These are phyloP conservation scores for Pythium phragmitis DNA, from an alignment of 352 stramenopile genomes.

Conservation along the genomic window DNA sequence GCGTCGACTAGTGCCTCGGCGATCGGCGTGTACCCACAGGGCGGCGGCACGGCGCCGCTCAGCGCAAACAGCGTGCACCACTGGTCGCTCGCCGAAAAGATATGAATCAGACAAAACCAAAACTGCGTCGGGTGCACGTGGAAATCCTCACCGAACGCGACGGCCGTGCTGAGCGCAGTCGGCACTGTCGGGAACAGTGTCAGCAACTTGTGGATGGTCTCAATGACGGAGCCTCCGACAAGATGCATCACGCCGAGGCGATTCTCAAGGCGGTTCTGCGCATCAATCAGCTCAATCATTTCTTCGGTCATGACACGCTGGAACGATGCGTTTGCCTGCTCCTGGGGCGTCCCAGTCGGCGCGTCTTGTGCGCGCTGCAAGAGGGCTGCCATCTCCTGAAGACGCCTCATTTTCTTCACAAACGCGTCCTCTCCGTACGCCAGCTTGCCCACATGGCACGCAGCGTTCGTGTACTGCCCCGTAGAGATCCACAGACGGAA, in stretches of 20 bases:
- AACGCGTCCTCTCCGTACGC: constrained; percentile 50
- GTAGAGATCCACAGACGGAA: constrained; percentile 35
- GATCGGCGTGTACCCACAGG: constrained; percentile 45
- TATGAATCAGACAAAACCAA: constrained; percentile 48
- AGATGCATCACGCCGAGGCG: constrained; percentile 38
- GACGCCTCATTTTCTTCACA: constrained; percentile 34
- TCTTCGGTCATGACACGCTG: constrained; percentile 51
- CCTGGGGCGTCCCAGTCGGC: not conserved
- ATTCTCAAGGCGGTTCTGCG: constrained; percentile 41
- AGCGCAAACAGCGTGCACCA: constrained; percentile 48
- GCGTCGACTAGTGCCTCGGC: constrained; percentile 52
- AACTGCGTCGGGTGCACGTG: constrained; percentile 50
- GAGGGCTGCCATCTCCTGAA: constrained; percentile 40
- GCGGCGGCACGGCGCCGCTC: constrained; percentile 33
- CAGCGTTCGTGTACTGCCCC: constrained; percentile 34
- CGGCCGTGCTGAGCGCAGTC: constrained; percentile 34
- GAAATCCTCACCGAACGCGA: constrained; percentile 45
- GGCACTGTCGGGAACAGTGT: constrained; percentile 42
- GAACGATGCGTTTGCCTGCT: constrained; percentile 38
- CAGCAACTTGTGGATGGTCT: constrained; percentile 63
- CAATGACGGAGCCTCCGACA: constrained; percentile 48
- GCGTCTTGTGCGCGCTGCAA: constrained; percentile 21
- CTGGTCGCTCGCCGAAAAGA: constrained; percentile 44
- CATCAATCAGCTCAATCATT: constrained; percentile 43
- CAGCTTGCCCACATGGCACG: constrained; percentile 38